phyloP scores from a whole-genome alignment of 441 rosid genomes.

The Pelargonium cotyledonis region DNA sequence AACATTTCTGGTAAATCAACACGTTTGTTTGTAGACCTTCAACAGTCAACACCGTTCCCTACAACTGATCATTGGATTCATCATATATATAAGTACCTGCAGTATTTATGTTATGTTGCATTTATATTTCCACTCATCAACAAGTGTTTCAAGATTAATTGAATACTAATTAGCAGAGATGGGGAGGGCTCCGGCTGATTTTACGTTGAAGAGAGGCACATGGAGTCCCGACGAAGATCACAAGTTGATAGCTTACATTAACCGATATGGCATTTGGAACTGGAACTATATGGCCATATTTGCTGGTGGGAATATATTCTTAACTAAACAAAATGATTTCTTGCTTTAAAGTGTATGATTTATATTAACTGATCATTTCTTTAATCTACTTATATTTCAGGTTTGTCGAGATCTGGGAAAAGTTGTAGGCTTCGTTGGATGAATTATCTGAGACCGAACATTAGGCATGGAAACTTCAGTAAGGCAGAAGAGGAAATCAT shows the following conservation, averaged over 20 bases:
- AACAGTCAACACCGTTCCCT: too few relatives aligned
- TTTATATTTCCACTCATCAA: too few relatives aligned
- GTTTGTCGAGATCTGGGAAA: slow-evolving; percentile 38
- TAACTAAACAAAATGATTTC: not conserved
- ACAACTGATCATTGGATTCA: too few relatives aligned
- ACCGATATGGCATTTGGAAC: slow-evolving; percentile 36
- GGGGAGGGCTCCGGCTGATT: not conserved
- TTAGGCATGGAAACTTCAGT: slow-evolving; percentile 34
- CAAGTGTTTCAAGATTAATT: too few relatives aligned
- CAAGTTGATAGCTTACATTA: slow-evolving; percentile 29
- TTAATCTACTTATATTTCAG: slow-evolving; percentile 12
- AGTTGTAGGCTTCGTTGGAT: slow-evolving; percentile 49
- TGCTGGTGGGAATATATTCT: slow-evolving; percentile 29
- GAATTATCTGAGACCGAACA: slow-evolving; percentile 38
- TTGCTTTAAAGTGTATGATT: too few relatives aligned
- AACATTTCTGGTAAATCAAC: too few relatives aligned
- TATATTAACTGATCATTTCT: too few relatives aligned
- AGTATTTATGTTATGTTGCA: too few relatives aligned
- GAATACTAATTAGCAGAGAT: not conserved
- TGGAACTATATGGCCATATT: slow-evolving; percentile 37
- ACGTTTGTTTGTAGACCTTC: too few relatives aligned
- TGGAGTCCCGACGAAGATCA: slow-evolving; percentile 37
- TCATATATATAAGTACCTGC: too few relatives aligned
- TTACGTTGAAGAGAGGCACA: slow-evolving; percentile 26
- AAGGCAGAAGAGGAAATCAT: slow-evolving; percentile 37